Evolutionary conservation across 2,329 filamentous ascomycete species (phyloP).

Genomic region (Cercospora beticola): DNA sequence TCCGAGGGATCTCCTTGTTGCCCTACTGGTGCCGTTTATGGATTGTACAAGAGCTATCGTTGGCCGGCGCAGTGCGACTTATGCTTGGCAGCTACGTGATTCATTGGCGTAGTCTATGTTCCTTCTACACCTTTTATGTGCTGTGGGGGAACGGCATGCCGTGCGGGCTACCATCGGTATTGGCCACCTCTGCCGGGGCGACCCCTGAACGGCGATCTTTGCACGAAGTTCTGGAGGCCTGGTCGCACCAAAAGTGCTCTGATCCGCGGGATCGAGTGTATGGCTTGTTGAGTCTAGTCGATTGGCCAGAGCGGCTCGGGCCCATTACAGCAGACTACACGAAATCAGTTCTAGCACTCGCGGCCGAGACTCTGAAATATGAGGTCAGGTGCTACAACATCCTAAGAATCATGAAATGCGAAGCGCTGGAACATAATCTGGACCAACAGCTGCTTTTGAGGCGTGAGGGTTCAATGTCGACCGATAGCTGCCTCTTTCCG

Average conservation of each 20-base stretch:
- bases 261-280: neutral
- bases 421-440: neutral
- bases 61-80: neutral
- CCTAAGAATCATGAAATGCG: neutral
- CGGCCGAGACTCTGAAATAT: neutral
- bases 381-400: neutral
- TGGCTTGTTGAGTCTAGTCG: neutral
- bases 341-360: neutral
- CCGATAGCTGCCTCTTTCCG: too few species aligned
- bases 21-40: neutral
- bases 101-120: neutral
- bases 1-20: neutral
- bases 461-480: too few species aligned
- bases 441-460: neutral
- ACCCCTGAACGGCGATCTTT: neutral
- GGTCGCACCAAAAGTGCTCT: neutral
- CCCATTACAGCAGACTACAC: neutral
- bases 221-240: neutral
- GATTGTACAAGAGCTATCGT: neutral
- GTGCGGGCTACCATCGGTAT: neutral
- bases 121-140: neutral
- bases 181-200: too few species aligned
- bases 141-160: too few species aligned
- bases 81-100: neutral
- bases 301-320: neutral